A percentile compares a stretch with the other conserved stretches of the same genome.
These are phyloP conservation scores for Haematococcus lacustris DNA, from an alignment of 139 green algal species.

Conservation along the genomic window DNA sequence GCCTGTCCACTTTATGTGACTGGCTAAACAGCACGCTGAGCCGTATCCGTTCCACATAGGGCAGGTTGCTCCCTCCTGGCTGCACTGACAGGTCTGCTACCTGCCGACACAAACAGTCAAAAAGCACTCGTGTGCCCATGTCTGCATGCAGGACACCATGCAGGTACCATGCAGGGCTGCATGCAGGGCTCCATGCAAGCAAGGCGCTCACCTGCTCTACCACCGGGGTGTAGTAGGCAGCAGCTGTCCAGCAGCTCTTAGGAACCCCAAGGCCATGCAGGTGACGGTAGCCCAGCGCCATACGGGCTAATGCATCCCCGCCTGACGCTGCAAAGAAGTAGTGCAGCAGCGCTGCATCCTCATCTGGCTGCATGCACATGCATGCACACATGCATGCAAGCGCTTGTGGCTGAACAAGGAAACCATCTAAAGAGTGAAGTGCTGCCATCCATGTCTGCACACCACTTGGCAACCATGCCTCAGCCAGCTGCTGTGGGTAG, in stretches of 20 bases:
- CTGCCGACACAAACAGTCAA: slow-evolving; percentile 12
- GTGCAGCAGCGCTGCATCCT: slow-evolving; percentile 57
- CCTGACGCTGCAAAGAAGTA: slow-evolving; percentile 72
- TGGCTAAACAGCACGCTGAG: slow-evolving; percentile 48
- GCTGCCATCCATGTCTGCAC: not conserved
- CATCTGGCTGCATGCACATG: slow-evolving; percentile 29
- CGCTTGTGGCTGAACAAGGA: not conserved
- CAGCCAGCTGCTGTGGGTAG: not conserved
- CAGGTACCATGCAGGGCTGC: no score
- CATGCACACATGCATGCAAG: not conserved
- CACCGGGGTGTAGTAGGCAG: slow-evolving; percentile 80
- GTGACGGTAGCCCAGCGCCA: slow-evolving; percentile 80
- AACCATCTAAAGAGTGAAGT: not conserved
- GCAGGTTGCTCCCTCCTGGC: slow-evolving; percentile 2
- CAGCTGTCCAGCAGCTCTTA: slow-evolving; percentile 66
- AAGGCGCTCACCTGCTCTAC: slow-evolving; percentile 58
- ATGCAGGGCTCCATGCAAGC: no score
- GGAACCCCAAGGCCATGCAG: slow-evolving; percentile 68
- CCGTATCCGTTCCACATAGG: slow-evolving; percentile 46
- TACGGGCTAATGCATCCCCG: slow-evolving; percentile 54
- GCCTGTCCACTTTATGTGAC: no score
- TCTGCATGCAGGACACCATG: no score
- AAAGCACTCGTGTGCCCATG: no score
- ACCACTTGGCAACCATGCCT: not conserved
- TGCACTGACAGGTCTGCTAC: slow-evolving; percentile 16